phyloP scores from a whole-genome alignment of 73 alveolate genomes.

The Blepharisma japonicum region DNA sequence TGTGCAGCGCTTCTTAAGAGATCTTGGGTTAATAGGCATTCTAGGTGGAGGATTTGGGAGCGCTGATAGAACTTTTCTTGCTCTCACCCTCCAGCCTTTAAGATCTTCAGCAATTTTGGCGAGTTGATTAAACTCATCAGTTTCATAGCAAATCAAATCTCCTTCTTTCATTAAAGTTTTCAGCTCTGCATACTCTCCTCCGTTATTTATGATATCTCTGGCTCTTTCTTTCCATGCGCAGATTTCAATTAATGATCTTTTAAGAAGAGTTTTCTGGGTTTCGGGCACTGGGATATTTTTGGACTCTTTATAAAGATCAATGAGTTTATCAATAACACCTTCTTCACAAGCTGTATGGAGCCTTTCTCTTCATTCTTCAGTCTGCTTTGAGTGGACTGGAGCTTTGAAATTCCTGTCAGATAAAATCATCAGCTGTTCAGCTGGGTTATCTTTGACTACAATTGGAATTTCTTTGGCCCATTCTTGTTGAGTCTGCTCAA shows the following conservation, averaged over 20 bases:
- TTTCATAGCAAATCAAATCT: constrained; percentile 12
- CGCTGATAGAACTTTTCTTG: background rate
- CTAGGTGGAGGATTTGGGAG: background rate
- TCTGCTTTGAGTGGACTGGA: too few relatives aligned
- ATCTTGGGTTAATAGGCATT: background rate
- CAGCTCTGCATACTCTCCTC: constrained; percentile 10
- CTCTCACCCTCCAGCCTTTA: background rate
- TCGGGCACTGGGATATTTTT: background rate
- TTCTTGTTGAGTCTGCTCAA: background rate
- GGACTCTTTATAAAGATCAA: constrained; percentile 4
- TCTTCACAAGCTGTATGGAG: constrained; percentile 4
- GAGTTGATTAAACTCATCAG: background rate
- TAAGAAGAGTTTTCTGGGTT: background rate
- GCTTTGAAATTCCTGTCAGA: too few relatives aligned
- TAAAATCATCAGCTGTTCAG: too few relatives aligned
- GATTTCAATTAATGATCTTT: background rate
- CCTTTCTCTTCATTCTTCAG: background rate
- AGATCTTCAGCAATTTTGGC: background rate
- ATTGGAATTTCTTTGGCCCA: background rate
- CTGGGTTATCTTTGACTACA: too few relatives aligned
- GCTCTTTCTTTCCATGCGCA: constrained; percentile 20
- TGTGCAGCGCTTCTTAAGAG: background rate
- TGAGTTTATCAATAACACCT: background rate
- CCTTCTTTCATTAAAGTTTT: constrained; percentile 14
- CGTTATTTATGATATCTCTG: background rate